Base-by-base conservation (phyloP, 1,139 yeast species). In the Blastobotrys apis region DNA sequence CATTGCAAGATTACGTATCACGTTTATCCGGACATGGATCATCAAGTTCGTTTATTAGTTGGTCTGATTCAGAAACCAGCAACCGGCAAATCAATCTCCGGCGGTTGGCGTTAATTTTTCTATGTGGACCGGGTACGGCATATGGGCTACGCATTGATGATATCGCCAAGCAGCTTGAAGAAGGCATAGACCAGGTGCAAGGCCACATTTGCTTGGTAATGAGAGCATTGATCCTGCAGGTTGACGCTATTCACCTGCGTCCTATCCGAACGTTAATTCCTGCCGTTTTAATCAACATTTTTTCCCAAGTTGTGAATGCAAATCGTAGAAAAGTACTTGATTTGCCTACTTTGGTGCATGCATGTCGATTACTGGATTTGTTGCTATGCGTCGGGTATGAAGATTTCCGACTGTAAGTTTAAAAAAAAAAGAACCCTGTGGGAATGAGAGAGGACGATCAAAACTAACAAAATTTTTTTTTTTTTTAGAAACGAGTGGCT, bases 281-380 rank as follows among this genome's bases (percentile, higher is more conserved):
- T 40, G 80, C 83, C 29, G 78, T 78, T 47, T 63, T 88, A 41
- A 78, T 77, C 42, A 60, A 69, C 8, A 68, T 80, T 13, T 74
- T 87, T 53, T 72, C 68, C 37, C 38, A 33, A 17, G 25, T 45
- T 21, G 54, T 77, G 39, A 60, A 62, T 1, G 65, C 67, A 4
- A 63, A 63, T 1, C 68, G 74, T 5, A 75, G 77, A 17, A 45
- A 49, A 29, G 34, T 43, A 19, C 41, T 48, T 2, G 60, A 60
- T n/a, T 41, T 57, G 23, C 47, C 47, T 15, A 48, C 58, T 3
- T 38, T 64, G 9, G 50, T 61, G n/a, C 75, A 76, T 45, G 84
- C 82, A 0, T 82, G 88, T 57, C 90, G 88, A 61, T 68, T 92
- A 19, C 68, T 92, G 38, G 98, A 92, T 60, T 74, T 84, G 34